Percentiles rank a stretch among this genome's conserved stretches.
Conservation (phyloP, 164 flowering plant genomes). For the Aristolochia contorta region DNA sequence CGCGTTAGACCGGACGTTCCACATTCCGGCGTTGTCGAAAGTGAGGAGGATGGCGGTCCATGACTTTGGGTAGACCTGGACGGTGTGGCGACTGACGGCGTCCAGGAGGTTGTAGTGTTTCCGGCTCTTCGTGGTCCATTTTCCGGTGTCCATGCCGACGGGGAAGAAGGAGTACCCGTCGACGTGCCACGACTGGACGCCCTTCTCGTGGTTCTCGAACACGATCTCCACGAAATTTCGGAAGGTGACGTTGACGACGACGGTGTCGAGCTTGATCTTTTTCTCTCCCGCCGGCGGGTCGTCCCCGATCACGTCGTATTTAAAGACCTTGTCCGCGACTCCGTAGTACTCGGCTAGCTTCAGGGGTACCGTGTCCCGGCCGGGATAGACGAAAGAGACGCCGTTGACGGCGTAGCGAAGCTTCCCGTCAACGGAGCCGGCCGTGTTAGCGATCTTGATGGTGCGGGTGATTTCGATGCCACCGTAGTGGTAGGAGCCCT, state of each 20-base stretch:
- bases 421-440: constrained; percentile 17
- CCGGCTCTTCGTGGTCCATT: constrained; percentile 36
- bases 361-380: constrained; percentile 17
- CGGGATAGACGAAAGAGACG: constrained; percentile 16
- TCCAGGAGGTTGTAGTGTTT: constrained; percentile 41
- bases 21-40: constrained; percentile 44
- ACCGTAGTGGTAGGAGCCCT: constrained; percentile 39
- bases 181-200: constrained; percentile 35
- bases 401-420: constrained; percentile 32
- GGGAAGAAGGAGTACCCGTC: constrained; percentile 43
- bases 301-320: constrained; percentile 24
- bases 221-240: constrained; percentile 39
- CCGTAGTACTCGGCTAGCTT: constrained; percentile 34
- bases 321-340: constrained; percentile 19
- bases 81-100: constrained; percentile 37
- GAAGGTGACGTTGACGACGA: constrained; percentile 27
- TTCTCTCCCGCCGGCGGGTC: constrained; percentile 11
- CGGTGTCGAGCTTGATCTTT: constrained; percentile 12
- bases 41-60: constrained; percentile 46
- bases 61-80: constrained; percentile 40
- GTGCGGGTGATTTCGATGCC: constrained; percentile 22
- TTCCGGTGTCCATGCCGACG: constrained; percentile 39
- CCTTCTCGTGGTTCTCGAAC: constrained; percentile 43
- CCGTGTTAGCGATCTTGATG: constrained; percentile 12
- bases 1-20: constrained; percentile 30